Evolutionary conservation across 164 flowering plant species (phyloP).

Genomic region (Umbilicus rupestris): DNA sequence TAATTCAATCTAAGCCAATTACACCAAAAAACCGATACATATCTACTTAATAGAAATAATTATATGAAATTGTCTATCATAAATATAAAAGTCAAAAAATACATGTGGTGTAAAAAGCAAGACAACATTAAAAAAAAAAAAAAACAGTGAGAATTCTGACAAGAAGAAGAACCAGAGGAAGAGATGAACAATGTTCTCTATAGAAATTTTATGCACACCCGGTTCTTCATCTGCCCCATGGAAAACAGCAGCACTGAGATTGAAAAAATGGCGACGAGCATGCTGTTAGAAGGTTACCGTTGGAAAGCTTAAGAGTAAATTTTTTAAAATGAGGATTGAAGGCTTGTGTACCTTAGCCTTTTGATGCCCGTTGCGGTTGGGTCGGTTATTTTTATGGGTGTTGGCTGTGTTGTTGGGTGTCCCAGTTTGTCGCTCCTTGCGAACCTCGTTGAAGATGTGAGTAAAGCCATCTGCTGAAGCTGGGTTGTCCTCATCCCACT

Average conservation of each 20-base stretch:
- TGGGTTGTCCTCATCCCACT: conserved; percentile 35
- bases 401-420: conserved; percentile 16
- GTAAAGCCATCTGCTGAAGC: conserved; percentile 27
- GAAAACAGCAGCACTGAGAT: conserved; percentile 3
- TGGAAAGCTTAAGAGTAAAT: not conserved
- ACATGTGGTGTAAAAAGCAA: too few relatives aligned
- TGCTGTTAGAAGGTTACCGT: not conserved
- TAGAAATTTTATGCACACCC: not conserved
- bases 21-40: too few relatives aligned
- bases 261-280: not conserved
- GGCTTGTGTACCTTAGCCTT: not conserved
- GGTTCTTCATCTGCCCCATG: conserved; percentile 5
- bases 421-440: conserved; percentile 26
- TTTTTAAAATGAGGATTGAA: not conserved
- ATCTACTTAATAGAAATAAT: too few relatives aligned
- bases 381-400: not conserved
- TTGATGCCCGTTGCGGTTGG: not conserved
- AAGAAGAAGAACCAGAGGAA: too few relatives aligned
- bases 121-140: too few relatives aligned
- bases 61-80: too few relatives aligned
- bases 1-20: too few relatives aligned
- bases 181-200: not conserved
- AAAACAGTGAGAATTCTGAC: too few relatives aligned
- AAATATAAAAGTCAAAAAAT: too few relatives aligned
- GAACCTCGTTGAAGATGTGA: conserved; percentile 22